A percentile compares a stretch with the other conserved stretches of the same genome.
phyloP scores from a whole-genome alignment of 2,329 filamentous ascomycete species.

The Paecilomyces sp. region DNA sequence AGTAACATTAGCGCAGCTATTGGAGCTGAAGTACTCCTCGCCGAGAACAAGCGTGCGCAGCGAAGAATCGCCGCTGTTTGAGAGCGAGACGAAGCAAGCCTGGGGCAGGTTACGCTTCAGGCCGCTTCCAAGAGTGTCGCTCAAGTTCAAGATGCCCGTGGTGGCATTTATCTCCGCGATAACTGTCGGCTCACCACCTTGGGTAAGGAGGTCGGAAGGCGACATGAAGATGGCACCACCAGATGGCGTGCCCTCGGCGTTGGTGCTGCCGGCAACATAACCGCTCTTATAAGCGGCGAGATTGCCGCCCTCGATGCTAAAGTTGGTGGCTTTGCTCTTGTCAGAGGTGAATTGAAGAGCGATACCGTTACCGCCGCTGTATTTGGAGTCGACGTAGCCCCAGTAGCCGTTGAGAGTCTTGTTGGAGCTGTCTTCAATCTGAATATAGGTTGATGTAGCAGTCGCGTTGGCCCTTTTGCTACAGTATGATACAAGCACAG shows the following conservation, averaged over 20 bases:
- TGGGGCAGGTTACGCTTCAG: neutral
- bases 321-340: constrained; percentile 2
- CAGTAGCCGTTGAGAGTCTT: constrained; percentile 1
- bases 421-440: constrained; percentile 2
- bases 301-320: neutral
- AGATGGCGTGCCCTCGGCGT: constrained; percentile 1
- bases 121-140: neutral
- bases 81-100: neutral
- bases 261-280: constrained; percentile 4
- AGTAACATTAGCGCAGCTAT: constrained; percentile 2
- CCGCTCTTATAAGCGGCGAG: neutral
- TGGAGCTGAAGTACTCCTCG: constrained; percentile 1
- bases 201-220: neutral
- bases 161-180: neutral
- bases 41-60: constrained; percentile 3
- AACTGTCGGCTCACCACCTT: constrained; percentile 1
- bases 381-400: constrained; percentile 1
- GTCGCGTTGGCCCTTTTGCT: neutral
- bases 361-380: neutral
- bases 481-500: neutral
- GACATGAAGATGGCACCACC: constrained; percentile 2
- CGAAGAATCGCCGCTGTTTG: neutral
- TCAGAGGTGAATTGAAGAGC: constrained; percentile 1
- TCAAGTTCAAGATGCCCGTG: constrained; percentile 1
- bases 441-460: neutral